These are phyloP conservation scores for Botryotinia narcissicola DNA, from an alignment of 2,329 filamentous ascomycete species.

Conservation along the genomic window DNA sequence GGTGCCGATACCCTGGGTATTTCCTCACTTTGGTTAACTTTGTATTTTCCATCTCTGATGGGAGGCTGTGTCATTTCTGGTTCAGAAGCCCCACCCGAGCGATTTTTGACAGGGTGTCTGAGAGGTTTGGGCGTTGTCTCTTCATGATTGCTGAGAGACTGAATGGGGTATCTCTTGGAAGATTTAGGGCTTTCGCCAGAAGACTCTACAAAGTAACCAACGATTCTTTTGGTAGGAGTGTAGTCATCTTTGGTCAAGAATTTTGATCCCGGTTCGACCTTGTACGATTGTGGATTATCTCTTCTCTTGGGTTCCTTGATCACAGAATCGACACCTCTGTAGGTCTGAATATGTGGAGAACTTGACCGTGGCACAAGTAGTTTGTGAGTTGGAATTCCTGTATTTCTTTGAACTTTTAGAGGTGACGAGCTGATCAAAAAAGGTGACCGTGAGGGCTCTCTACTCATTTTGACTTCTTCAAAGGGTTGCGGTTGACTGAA, in stretches of 20 bases:
- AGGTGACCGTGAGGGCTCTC: background rate
- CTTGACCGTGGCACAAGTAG: background rate
- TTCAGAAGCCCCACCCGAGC: background rate
- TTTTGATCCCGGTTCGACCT: conserved; percentile 5
- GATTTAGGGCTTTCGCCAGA: background rate
- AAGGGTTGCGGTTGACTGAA: background rate
- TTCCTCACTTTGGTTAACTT: background rate
- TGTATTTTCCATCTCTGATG: background rate
- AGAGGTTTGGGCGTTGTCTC: background rate
- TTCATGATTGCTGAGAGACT: background rate
- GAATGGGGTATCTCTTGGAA: background rate
- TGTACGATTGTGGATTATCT: background rate
- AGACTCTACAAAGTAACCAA: conserved; percentile 15
- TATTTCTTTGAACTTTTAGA: background rate
- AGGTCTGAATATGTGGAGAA: background rate
- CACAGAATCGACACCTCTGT: conserved; percentile 16
- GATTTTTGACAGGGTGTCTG: background rate
- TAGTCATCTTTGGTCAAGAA: conserved; percentile 18
- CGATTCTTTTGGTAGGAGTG: conserved; percentile 13
- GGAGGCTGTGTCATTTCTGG: background rate
- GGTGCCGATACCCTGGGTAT: background rate
- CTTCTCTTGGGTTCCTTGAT: conserved; percentile 14
- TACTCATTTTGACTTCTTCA: background rate
- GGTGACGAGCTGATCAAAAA: background rate
- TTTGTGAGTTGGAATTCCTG: conserved; percentile 2